These are phyloP conservation scores for Arachis stenosperma DNA, from an alignment of 306 rosid genomes.

Conservation along the genomic window DNA sequence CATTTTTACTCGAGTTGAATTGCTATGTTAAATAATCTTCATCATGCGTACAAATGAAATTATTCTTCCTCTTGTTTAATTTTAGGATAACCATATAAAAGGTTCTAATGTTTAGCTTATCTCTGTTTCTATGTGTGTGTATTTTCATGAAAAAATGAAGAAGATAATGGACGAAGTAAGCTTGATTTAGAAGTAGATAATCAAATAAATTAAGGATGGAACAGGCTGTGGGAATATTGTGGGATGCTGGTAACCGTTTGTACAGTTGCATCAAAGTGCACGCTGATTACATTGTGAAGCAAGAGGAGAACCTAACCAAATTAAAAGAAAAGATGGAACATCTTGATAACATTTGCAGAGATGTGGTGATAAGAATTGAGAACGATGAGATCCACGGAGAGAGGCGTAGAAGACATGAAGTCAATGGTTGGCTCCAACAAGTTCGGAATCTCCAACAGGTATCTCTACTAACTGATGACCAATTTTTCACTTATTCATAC, in stretches of 20 bases:
- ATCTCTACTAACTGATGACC: neutral
- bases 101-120: neutral
- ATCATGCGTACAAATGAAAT: no score
- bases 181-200: neutral
- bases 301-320: neutral
- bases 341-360: neutral
- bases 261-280: neutral
- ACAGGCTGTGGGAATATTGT: constrained; percentile 8
- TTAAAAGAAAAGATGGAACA: neutral
- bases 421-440: constrained; percentile 21
- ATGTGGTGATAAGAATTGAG: neutral
- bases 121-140: neutral
- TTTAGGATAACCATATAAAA: neutral
- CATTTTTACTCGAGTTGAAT: no score
- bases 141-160: no score
- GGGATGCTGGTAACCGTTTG: constrained; percentile 8
- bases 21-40: no score
- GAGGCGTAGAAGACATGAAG: neutral
- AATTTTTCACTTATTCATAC: no score
- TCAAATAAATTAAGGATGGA: constrained; percentile 31
- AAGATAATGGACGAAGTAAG: neutral
- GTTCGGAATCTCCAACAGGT: constrained; percentile 27
- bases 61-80: neutral
- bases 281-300: neutral
- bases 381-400: neutral